phyloP scores from a whole-genome alignment of 352 stramenopile species.

The Phytophthora pistaciae region DNA sequence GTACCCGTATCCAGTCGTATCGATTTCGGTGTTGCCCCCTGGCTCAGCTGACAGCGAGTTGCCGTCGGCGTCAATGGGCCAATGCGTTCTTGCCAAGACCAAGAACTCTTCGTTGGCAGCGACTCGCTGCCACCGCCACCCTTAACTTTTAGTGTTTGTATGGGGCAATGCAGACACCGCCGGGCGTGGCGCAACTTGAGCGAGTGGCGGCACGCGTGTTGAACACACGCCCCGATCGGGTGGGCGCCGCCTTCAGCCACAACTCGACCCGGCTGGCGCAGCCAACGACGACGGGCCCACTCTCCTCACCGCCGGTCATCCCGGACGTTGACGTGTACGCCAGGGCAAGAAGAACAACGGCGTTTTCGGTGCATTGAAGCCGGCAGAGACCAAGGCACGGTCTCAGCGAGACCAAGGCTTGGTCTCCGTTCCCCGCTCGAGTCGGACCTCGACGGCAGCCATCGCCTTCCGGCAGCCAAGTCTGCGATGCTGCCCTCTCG shows the following conservation, averaged over 20 bases:
- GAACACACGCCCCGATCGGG: background rate
- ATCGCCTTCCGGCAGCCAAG: background rate
- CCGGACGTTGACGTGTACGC: background rate
- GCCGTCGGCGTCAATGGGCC: too few relatives aligned
- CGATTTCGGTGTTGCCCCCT: background rate
- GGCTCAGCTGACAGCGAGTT: background rate
- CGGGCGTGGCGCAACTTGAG: background rate
- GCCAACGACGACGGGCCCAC: slow-evolving; percentile 7
- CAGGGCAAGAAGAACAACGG: background rate
- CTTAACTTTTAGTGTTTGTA: too few relatives aligned
- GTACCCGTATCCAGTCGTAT: background rate
- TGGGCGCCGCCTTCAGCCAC: background rate
- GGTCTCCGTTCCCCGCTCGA: background rate
- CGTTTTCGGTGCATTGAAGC: background rate
- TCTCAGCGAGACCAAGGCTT: background rate
- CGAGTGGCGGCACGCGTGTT: too few relatives aligned
- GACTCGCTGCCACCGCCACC: too few relatives aligned
- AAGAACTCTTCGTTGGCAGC: too few relatives aligned
- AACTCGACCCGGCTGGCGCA: background rate
- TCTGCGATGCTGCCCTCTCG: background rate
- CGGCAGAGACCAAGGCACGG: background rate
- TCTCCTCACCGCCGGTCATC: slow-evolving; percentile 8
- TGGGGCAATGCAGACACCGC: too few relatives aligned
- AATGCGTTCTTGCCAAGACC: too few relatives aligned
- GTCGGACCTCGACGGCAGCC: background rate